Percentiles rank a stretch among this genome's conserved stretches.
Evolutionary conservation across 768 basidiomycete genomes (phyloP).

Genomic region (Ramaria sp.): DNA sequence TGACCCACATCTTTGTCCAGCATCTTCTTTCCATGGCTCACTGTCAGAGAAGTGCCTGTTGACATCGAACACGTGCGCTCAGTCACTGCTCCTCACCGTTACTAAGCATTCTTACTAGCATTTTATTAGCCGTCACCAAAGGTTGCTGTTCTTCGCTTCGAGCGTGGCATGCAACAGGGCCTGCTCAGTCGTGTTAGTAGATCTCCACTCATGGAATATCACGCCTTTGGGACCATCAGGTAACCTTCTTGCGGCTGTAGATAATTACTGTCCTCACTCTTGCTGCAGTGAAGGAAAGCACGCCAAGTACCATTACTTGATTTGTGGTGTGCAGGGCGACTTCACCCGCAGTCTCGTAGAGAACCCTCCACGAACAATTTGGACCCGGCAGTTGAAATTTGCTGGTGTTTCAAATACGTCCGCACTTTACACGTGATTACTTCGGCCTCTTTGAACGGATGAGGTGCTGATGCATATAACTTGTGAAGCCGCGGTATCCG

Average conservation of each 20-base stretch:
- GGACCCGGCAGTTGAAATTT: constrained; percentile 77
- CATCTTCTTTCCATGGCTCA: constrained; percentile 65
- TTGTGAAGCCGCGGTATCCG: constrained; percentile 42
- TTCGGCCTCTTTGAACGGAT: background rate
- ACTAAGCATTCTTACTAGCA: background rate
- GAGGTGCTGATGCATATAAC: background rate
- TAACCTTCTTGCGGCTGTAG: constrained; percentile 21
- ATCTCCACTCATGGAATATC: constrained; percentile 67
- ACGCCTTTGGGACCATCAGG: constrained; percentile 74
- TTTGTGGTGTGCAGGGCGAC: constrained; percentile 75
- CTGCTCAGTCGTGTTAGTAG: constrained; percentile 66
- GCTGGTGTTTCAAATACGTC: constrained; percentile 77
- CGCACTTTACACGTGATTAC: constrained; percentile 50
- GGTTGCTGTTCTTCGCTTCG: constrained; percentile 68
- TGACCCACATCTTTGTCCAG: constrained; percentile 22
- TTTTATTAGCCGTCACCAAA: constrained; percentile 60
- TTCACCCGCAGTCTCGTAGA: constrained; percentile 65
- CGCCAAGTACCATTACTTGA: constrained; percentile 71
- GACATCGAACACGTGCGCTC: constrained; percentile 62
- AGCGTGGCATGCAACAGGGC: constrained; percentile 79
- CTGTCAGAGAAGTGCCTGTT: constrained; percentile 59
- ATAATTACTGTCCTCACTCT: background rate
- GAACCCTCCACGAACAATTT: constrained; percentile 57
- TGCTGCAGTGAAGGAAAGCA: constrained; percentile 51
- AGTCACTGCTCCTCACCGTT: background rate